Evolutionary conservation across 73 alveolate genomes (phyloP), one percentile per base, ranked within the genome.

Genomic region (Diophrys appendiculata): DNA sequence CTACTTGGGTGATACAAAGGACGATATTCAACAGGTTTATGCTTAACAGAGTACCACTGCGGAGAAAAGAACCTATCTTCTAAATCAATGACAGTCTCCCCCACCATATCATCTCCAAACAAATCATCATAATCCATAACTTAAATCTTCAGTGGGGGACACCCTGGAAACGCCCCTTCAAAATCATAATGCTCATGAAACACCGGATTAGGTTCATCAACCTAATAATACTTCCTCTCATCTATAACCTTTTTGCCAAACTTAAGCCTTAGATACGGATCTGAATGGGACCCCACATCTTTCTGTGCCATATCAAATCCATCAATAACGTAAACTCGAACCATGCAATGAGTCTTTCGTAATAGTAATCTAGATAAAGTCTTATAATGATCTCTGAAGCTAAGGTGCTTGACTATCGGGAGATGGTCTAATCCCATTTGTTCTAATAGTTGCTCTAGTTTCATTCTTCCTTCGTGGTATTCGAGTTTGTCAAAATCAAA

Each of bases 31-130:
- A 96, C 92, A 43, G 99, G 99, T 77, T 94, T 88, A 69, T 92
- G 81, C 74, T 86, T 86, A 64, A 96, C 33, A 43, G 89, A 33
- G 82, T 96, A 86, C 98, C 98, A 96, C 81, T 95, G 93, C 23
- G 88, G 76, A 52, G 94, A 84, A 82, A 91, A 96, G 91, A 82
- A 96, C 83, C 99, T 88, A 80, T 96, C 99, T 82, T 96, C 99
- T 65, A 96, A 80, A 81, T 96, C 99, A 28, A 96, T 86, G 28
- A 84, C 69, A 52, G 99, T 95, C 27, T 76, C 76, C 0, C 99
- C 98, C 14, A 96, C 93, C 75, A 93, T 80, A 67, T 96, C 99
- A 83, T 96, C 99, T 26, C 93, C 89, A 68, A 94, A 86, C 27
- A 96, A 76, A 53, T 94, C 96, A 85, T 96, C 98, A 68, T 95